Evolutionary conservation across 73 alveolate genomes (phyloP), one percentile per base, ranked within the genome.

Genomic region (Paraurostyla sp.): DNA sequence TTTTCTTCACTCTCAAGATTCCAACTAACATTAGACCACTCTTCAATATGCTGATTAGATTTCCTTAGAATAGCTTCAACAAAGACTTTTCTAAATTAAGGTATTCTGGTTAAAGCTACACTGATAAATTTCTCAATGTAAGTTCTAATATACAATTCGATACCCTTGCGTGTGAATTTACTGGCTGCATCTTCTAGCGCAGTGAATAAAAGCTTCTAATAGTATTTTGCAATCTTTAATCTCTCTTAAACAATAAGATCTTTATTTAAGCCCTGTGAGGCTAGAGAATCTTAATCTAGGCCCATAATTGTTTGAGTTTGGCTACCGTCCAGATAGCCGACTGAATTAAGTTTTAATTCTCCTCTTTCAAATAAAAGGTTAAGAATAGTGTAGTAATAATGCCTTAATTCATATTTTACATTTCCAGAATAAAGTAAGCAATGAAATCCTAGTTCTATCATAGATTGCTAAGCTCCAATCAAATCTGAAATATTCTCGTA

Each of bases 81-180:
- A 49, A 91, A 83, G 4, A 30, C 30, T 6, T 69, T 27, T 35
- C 91, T 50, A 48, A 80, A 91, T 7, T 71, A 58, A 25, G 92
- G 92, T 22, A 91, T 60, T 32, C 91, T 83, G 83, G 94, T 92
- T 78, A 91, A 94, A 6, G 95, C 96, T 32, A 93, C 65, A 0
- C 96, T 96, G 15, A 94, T 68, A 42, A 62, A 84, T 30, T 36
- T 43, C 49, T 92, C 97, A 7, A 96, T 92, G 75, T 87, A 96
- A 30, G 88, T 73, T 45, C 97, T 59, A 58, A 87, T 88, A 68
- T 92, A 92, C 20, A 92, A 82, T 40, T 92, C 97, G 30, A 94
- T 81, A 18, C 95, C 96, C 87, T 96, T 96, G 40, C 93, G 49
- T 25, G 83, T 76, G 49, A 96, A 85, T 60, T 95, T 95, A 32